Percentiles rank a stretch among this genome's conserved stretches.
Conservation (phyloP, 2,329 filamentous ascomycete species). For the Coniochaeta sp. region DNA sequence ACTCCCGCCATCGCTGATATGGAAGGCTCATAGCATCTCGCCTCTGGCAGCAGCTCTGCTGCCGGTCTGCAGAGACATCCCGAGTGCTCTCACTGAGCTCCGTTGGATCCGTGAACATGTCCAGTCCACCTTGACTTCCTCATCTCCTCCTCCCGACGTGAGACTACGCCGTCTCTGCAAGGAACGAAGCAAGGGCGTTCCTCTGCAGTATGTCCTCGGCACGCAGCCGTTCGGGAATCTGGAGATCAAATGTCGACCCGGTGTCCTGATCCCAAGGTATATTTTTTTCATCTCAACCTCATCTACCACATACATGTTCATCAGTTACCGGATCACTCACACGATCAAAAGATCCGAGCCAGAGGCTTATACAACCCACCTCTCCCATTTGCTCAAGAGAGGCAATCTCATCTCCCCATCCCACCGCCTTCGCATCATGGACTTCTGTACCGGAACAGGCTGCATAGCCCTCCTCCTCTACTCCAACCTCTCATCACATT, state of each 20-base stretch:
- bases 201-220: conserved; percentile 84
- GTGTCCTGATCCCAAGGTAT: conserved; percentile 80
- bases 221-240: conserved; percentile 81
- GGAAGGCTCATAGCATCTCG: conserved; percentile 44
- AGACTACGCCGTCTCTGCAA: conserved; percentile 30
- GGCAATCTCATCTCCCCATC: conserved; percentile 4
- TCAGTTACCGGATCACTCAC: neutral
- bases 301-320: too few species aligned
- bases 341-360: conserved; percentile 49
- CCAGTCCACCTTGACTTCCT: conserved; percentile 5
- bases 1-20: conserved; percentile 49
- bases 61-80: conserved; percentile 52
- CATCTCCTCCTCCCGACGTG: conserved; percentile 3
- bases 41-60: conserved; percentile 54
- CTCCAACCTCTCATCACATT: conserved; percentile 36
- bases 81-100: conserved; percentile 60
- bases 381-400: conserved; percentile 36
- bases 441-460: conserved; percentile 85
- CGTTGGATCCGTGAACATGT: conserved; percentile 64
- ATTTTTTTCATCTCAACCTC: neutral
- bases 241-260: conserved; percentile 66
- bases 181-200: conserved; percentile 53
- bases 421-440: conserved; percentile 47
- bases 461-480: conserved; percentile 77
- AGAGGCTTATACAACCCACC: conserved; percentile 55